Conservation (phyloP, 1,139 yeast genomes). For the Chernovozyma sophiae-reginae region DNA sequence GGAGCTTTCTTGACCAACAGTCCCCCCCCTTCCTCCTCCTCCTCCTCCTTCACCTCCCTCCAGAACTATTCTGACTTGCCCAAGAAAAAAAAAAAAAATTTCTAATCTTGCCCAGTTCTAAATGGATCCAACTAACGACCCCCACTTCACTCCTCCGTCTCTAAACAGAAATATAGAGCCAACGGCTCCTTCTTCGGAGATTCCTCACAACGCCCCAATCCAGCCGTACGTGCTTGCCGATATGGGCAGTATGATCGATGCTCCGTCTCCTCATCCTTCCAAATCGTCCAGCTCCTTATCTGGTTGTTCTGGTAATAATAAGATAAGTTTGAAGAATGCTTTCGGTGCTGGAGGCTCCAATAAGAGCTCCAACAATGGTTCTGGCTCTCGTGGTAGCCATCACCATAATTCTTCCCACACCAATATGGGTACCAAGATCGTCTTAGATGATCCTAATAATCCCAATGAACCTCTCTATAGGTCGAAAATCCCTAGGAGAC, state of each 20-base stretch:
- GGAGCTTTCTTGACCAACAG: no score
- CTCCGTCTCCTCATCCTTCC: slow-evolving; percentile 61
- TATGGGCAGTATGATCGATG: slow-evolving; percentile 64
- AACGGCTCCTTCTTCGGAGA: slow-evolving; percentile 66
- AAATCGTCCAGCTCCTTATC: slow-evolving; percentile 1
- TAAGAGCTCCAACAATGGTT: neutral
- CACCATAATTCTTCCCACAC: no score
- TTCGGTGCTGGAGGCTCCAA: neutral
- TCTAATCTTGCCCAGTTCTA: no score
- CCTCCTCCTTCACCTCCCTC: no score
- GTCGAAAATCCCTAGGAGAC: slow-evolving; percentile 39
- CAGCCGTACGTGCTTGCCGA: slow-evolving; percentile 75
- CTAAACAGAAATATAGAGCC: slow-evolving; percentile 58
- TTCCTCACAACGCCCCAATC: slow-evolving; percentile 75
- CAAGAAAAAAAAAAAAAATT: no score
- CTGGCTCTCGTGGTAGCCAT: no score
- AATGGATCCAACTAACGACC: slow-evolving; percentile 82
- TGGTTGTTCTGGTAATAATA: neutral
- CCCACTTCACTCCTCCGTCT: slow-evolving; percentile 72
- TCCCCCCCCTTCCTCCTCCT: neutral
- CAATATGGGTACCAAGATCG: neutral
- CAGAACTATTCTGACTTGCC: no score
- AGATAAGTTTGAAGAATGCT: neutral
- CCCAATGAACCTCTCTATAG: slow-evolving; percentile 2
- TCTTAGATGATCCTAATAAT: neutral